Conservation (phyloP, 768 basidiomycete species). For the Filobasidium wieringae region DNA sequence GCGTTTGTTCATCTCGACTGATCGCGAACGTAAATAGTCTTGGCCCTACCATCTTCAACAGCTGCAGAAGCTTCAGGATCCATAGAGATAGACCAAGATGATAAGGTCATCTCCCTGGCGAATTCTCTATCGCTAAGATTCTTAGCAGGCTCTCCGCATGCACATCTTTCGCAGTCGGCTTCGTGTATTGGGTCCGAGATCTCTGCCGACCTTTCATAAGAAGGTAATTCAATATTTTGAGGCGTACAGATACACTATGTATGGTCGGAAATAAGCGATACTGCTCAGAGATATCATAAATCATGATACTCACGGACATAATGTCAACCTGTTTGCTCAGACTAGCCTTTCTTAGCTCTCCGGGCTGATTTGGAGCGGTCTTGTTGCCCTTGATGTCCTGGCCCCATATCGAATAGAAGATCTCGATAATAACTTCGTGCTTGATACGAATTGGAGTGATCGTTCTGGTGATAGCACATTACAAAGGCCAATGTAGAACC, state of each 20-base stretch:
- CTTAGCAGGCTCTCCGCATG: conserved; percentile 11
- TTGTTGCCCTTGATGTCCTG: conserved; percentile 18
- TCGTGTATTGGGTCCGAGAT: conserved; percentile 4
- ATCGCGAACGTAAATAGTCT: no score
- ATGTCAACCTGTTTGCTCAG: conserved; percentile 20
- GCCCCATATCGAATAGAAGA: conserved; percentile 33
- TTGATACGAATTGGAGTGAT: conserved; percentile 34
- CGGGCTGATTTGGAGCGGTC: conserved; percentile 24
- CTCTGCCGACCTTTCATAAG: conserved; percentile 8
- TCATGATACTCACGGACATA: conserved; percentile 24
- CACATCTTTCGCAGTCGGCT: conserved; percentile 10
- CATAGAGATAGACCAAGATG: no score
- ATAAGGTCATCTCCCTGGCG: no score
- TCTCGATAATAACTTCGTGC: conserved; percentile 27
- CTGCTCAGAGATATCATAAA: not conserved
- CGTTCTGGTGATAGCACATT: no score
- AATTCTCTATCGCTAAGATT: conserved; percentile 12
- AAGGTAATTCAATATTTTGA: conserved; percentile 5
- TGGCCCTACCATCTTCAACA: no score
- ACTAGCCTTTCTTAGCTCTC: conserved; percentile 27
- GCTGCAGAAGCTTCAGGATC: no score
- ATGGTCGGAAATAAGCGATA: not conserved
- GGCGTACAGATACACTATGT: conserved; percentile 8
- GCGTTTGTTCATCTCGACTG: no score
- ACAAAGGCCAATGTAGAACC: no score